Evolutionary conservation across 306 rosid species (phyloP).

Genomic region (Lathyrus sativus): DNA sequence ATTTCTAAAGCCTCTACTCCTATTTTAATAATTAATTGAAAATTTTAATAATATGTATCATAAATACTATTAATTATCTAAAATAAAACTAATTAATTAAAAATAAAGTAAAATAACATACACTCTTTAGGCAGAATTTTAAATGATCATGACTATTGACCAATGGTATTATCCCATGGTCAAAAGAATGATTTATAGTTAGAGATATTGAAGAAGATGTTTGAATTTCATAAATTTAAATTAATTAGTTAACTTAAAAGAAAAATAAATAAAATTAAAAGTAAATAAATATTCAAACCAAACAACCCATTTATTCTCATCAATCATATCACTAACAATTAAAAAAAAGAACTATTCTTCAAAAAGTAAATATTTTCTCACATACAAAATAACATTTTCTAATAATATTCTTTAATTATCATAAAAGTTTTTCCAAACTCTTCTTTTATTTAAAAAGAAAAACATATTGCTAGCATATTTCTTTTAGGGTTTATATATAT

Average conservation of each 20-base stretch:
- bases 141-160: slow-evolving; percentile 1
- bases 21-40: neutral
- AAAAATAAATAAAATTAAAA: neutral
- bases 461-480: too few species aligned
- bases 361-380: too few species aligned
- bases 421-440: too few species aligned
- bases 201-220: neutral
- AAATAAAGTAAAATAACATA: neutral
- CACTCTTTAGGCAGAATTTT: neutral
- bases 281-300: neutral
- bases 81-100: neutral
- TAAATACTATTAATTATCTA: neutral
- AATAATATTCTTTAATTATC: too few species aligned
- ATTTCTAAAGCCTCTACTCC: neutral
- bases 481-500: too few species aligned
- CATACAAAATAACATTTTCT: too few species aligned
- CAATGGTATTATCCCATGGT: neutral
- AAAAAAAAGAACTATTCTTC: too few species aligned
- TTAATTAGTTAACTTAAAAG: neutral
- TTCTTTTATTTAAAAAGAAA: too few species aligned
- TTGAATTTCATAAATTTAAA: neutral
- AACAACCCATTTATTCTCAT: neutral
- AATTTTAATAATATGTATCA: neutral
- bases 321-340: too few species aligned
- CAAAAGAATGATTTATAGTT: neutral